Percentiles rank a stretch among this genome's conserved stretches.
phyloP scores from a whole-genome alignment of 2,329 filamentous ascomycete genomes.

The Ophiostoma piceae region DNA sequence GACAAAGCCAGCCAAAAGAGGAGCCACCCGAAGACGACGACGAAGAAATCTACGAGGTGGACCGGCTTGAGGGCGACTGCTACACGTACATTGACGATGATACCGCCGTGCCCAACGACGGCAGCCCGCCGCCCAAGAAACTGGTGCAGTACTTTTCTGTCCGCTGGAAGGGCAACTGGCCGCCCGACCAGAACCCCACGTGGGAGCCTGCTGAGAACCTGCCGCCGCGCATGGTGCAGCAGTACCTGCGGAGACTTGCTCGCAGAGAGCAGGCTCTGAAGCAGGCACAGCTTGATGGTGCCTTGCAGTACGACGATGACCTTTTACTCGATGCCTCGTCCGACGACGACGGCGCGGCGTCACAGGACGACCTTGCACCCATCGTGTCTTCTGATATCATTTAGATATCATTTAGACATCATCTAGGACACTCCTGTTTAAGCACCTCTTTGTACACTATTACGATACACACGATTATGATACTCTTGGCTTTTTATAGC shows the following conservation, averaged over 20 bases:
- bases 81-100: constrained; percentile 44
- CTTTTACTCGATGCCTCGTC: not conserved
- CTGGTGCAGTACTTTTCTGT: constrained; percentile 46
- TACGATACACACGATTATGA: not conserved
- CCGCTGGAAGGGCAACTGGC: constrained; percentile 54
- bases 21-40: constrained; percentile 25
- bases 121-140: constrained; percentile 30
- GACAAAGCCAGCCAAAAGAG: not conserved
- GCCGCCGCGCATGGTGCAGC: constrained; percentile 37
- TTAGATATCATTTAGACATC: not conserved
- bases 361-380: not conserved
- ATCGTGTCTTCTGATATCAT: not conserved
- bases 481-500: not conserved
- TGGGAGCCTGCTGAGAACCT: constrained; percentile 56
- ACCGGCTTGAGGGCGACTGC: constrained; percentile 34
- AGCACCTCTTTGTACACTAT: not conserved
- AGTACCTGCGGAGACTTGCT: constrained; percentile 34
- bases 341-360: not conserved
- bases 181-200: constrained; percentile 49
- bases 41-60: constrained; percentile 28
- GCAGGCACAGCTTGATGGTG: not conserved
- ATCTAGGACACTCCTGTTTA: not conserved
- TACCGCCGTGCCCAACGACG: constrained; percentile 30
- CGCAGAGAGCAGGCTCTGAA: not conserved
- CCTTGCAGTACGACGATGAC: not conserved